Evolutionary conservation across 2,329 filamentous ascomycete genomes (phyloP).

Genomic region (Myotisia sp.): DNA sequence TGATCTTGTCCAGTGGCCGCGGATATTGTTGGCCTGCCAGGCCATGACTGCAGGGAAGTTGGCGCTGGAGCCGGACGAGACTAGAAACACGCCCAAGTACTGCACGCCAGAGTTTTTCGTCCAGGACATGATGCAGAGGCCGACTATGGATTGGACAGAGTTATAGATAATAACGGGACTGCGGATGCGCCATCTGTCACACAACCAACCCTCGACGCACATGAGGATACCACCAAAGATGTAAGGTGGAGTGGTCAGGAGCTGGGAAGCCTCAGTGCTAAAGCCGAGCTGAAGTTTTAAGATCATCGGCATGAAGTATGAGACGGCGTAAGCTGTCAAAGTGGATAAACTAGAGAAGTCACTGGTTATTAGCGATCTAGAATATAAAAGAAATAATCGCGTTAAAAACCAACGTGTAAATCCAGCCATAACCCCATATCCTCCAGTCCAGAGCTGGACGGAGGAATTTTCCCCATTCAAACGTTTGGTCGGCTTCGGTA

Average conservation of each 20-base stretch:
- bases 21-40: conserved; percentile 22
- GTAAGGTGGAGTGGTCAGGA: conserved; percentile 22
- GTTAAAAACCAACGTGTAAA: too few species aligned
- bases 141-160: conserved; percentile 15
- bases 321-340: conserved; percentile 20
- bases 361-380: too few species aligned
- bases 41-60: conserved; percentile 21
- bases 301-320: conserved; percentile 22
- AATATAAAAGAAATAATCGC: too few species aligned
- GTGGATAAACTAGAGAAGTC: too few species aligned
- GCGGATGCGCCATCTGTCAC: conserved; percentile 17
- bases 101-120: conserved; percentile 13
- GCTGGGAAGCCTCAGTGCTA: conserved; percentile 10
- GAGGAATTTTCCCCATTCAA: conserved; percentile 34
- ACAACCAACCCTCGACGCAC: conserved; percentile 15
- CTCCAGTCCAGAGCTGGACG: conserved; percentile 38
- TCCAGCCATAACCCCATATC: conserved; percentile 45
- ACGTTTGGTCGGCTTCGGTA: conserved; percentile 33
- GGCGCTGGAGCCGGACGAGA: conserved; percentile 16
- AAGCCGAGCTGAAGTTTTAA: conserved; percentile 5
- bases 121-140: conserved; percentile 18
- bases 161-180: conserved; percentile 17
- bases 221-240: conserved; percentile 17
- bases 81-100: conserved; percentile 20
- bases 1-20: conserved; percentile 65